These are phyloP conservation scores for Aspergillus asperescens DNA, from an alignment of 495 filamentous ascomycete genomes.

Conservation along the genomic window DNA sequence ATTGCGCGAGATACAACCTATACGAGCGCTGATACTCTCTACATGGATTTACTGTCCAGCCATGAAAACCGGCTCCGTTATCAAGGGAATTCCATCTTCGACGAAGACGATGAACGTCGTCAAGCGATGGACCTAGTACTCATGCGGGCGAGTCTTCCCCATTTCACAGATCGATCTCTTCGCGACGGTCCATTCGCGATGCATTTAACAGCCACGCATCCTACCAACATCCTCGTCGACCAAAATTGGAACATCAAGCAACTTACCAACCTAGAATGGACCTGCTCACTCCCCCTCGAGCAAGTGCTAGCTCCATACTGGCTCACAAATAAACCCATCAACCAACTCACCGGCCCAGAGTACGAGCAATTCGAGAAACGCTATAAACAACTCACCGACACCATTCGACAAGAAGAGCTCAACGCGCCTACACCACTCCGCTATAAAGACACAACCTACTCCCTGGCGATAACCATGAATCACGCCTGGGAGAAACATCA, in stretches of 20 bases:
- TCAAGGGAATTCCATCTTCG: conserved; percentile 26
- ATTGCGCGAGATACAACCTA: conserved; percentile 26
- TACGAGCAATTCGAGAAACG: too few species aligned
- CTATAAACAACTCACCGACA: too few species aligned
- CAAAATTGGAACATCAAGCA: conserved; percentile 20
- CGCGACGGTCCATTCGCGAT: conserved; percentile 24
- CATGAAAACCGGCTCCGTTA: conserved; percentile 27
- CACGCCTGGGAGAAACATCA: too few species aligned
- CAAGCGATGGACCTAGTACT: conserved; percentile 24
- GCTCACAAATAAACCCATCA: too few species aligned
- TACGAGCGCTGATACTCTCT: conserved; percentile 20
- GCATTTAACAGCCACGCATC: conserved; percentile 24
- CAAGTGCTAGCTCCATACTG: conserved; percentile 27
- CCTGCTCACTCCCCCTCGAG: conserved; percentile 24
- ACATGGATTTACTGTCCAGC: conserved; percentile 24
- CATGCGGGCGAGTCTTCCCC: conserved; percentile 22
- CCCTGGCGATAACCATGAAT: too few species aligned
- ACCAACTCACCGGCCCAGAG: too few species aligned
- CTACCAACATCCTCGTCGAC: conserved; percentile 37
- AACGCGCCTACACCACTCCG: too few species aligned
- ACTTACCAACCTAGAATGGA: conserved; percentile 25
- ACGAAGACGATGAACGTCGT: conserved; percentile 21
- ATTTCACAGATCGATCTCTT: conserved; percentile 17
- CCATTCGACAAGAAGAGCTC: too few species aligned
- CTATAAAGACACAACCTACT: too few species aligned